phyloP scores from a whole-genome alignment of 1,139 yeast genomes.

The Suhomyces wounanorum region DNA sequence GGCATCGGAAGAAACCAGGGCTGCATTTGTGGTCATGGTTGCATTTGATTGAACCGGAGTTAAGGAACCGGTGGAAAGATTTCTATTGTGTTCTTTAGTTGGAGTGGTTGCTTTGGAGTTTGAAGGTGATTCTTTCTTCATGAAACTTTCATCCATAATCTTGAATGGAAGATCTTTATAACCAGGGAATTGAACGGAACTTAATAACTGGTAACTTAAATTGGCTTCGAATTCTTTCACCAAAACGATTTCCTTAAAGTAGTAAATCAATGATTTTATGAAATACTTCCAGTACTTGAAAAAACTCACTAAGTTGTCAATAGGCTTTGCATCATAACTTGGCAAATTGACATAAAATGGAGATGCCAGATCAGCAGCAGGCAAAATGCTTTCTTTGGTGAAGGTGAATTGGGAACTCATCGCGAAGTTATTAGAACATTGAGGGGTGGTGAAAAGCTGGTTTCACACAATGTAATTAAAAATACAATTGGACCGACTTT shows the following conservation, averaged over 20 bases:
- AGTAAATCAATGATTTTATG: constrained; percentile 60
- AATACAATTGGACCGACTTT: background rate
- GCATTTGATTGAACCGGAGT: constrained; percentile 3
- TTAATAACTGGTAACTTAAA: constrained; percentile 62
- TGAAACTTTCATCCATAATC: constrained; percentile 14
- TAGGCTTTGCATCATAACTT: constrained; percentile 43
- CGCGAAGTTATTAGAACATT: background rate
- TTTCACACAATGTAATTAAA: background rate
- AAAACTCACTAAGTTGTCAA: constrained; percentile 53
- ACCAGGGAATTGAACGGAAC: constrained; percentile 60
- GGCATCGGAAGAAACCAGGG: constrained; percentile 7
- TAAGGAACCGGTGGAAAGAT: constrained; percentile 6
- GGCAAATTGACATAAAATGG: constrained; percentile 48
- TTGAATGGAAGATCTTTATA: constrained; percentile 37
- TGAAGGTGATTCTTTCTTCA: constrained; percentile 7
- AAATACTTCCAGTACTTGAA: constrained; percentile 74
- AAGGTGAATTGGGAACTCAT: constrained; percentile 18
- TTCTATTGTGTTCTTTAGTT: constrained; percentile 15
- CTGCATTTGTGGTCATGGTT: background rate
- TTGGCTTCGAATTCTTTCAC: constrained; percentile 72
- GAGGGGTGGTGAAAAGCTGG: background rate
- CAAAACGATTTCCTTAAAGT: constrained; percentile 61
- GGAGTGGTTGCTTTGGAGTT: constrained; percentile 14
- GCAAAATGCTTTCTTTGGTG: constrained; percentile 37
- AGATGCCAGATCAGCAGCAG: constrained; percentile 36